Base-by-base conservation (phyloP, 345 rosid genomes). In the Acer negundo region DNA sequence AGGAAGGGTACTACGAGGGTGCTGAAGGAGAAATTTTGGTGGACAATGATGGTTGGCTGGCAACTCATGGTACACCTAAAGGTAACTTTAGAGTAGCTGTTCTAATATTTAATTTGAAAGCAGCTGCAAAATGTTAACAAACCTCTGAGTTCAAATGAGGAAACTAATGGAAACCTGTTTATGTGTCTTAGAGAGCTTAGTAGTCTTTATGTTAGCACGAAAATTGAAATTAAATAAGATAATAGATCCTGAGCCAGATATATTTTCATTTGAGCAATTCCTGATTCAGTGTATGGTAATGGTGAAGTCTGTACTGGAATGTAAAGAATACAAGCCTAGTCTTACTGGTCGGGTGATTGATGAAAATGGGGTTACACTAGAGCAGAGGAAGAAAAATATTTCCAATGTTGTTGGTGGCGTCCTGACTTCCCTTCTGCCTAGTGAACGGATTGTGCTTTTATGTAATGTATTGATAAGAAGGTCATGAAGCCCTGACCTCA, bases 1-100 rank as follows among this genome's bases (percentile, higher is more conserved):
- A 88, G 63, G 97, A 94, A 80, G 99, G 94, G 67, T 94, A 28
- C 31, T 28, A 96, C 62, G 95, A 92, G 84, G 96, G 97, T 81
- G 90, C 95, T 38, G 97, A 98, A 80, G 99, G 97, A 62, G 98
- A 96, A 88, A 87, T 96, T 81, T 85, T 92, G 74, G 90, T 94
- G 75, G 99, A 96, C 79, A 85, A 90, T 84, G 99, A 96, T 79
- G 99, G 97, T 77, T 96, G 98, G 99, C 82, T 92, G 67, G 99
- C 99, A 1, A 96, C 99, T 56, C 98, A 96, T 75, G 99, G 99
- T 73, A 92, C 87, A 83, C 99, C 97, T 1, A 92, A 86, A 94
- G 98, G 99, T 94, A 69, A 28, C 31, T 28, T 28, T 28, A 28
- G 31, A 28, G 31, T 66, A 62, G 26, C 22, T 73, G 8, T 62